These are phyloP conservation scores for Houttuynia cordata DNA, from an alignment of 164 flowering plant genomes.

Conservation along the genomic window DNA sequence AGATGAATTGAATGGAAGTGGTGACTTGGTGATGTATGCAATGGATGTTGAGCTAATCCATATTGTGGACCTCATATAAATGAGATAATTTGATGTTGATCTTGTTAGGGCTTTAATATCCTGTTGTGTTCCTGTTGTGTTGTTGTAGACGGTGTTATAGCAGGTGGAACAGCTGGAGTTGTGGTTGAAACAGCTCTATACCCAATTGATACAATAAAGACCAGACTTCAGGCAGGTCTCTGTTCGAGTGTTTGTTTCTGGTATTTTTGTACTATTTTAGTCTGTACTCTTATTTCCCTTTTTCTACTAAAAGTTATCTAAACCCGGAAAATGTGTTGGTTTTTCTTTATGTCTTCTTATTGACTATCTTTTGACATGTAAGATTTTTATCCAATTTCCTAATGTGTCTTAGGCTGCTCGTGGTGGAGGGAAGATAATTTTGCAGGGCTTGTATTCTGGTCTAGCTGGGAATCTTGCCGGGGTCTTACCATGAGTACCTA, in stretches of 20 bases:
- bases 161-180: conserved; percentile 91
- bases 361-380: neutral
- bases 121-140: too few species aligned
- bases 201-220: conserved; percentile 96
- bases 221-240: conserved; percentile 77
- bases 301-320: too few species aligned
- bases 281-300: conserved; percentile 1
- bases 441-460: conserved; percentile 81
- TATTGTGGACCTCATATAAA: neutral
- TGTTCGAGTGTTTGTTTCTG: too few species aligned
- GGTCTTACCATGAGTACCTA: conserved; percentile 69
- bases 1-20: neutral
- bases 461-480: conserved; percentile 90
- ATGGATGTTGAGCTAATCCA: neutral
- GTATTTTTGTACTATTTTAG: too few species aligned
- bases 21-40: neutral
- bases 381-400: neutral
- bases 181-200: conserved; percentile 87
- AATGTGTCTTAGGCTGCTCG: conserved; percentile 43
- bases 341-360: neutral
- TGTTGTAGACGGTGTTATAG: conserved; percentile 73
- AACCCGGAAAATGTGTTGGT: neutral
- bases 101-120: neutral
- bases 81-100: neutral
- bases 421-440: conserved; percentile 67